Evolutionary conservation across 495 filamentous ascomycete species (phyloP).

Genomic region (Aspergillus baeticus): DNA sequence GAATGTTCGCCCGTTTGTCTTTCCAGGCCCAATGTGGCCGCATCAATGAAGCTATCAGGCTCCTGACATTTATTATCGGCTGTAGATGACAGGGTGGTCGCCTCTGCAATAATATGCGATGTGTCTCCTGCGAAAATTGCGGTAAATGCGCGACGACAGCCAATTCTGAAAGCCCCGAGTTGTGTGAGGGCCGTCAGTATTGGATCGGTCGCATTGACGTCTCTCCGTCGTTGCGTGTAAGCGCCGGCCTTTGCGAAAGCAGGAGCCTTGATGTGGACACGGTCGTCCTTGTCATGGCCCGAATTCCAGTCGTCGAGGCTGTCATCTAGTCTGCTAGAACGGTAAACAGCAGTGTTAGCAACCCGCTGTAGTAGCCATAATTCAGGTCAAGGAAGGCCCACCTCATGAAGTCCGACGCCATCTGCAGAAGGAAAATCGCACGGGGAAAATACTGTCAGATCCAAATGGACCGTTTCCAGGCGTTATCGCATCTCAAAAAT

Average conservation of each 20-base stretch:
- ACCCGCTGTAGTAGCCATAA: no score
- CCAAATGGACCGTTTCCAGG: slow-evolving; percentile 12
- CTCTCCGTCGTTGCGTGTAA: not conserved
- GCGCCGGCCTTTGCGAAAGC: not conserved
- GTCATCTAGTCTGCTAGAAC: no score
- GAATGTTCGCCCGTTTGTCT: no score
- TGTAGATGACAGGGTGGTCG: slow-evolving; percentile 26
- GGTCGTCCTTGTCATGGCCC: no score
- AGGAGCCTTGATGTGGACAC: not conserved
- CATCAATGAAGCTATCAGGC: no score
- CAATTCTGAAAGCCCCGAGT: slow-evolving; percentile 54
- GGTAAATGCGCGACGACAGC: slow-evolving; percentile 50
- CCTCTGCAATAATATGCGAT: slow-evolving; percentile 61
- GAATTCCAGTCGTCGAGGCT: no score
- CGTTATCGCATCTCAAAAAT: slow-evolving; percentile 13
- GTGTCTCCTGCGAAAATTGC: slow-evolving; percentile 52
- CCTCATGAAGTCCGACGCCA: slow-evolving; percentile 14
- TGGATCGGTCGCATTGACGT: slow-evolving; percentile 42
- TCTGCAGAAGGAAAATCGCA: slow-evolving; percentile 3
- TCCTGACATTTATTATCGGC: no score
- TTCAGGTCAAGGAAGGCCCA: not conserved
- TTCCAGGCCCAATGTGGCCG: no score
- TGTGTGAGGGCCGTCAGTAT: slow-evolving; percentile 61
- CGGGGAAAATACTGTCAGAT: slow-evolving; percentile 2
- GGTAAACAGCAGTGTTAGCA: no score